These are phyloP conservation scores for Lasiodiplodia hormozganensis DNA, from an alignment of 2,329 filamentous ascomycete genomes.

Conservation along the genomic window DNA sequence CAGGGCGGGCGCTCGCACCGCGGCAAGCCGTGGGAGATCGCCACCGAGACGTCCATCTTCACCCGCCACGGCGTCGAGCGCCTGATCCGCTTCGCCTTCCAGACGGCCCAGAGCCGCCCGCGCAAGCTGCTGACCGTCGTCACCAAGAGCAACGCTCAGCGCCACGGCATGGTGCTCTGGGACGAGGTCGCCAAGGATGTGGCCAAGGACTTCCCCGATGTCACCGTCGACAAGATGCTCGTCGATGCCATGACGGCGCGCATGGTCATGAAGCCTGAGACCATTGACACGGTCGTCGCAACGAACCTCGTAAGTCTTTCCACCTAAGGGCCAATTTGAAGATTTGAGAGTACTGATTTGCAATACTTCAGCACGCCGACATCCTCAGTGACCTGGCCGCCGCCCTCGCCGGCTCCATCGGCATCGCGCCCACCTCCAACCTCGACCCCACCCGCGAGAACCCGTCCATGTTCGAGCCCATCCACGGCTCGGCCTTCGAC, in stretches of 20 bases:
- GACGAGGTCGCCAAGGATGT: slow-evolving; percentile 66
- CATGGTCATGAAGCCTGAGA: slow-evolving; percentile 67
- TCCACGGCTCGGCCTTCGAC: slow-evolving; percentile 66
- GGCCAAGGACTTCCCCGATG: slow-evolving; percentile 64
- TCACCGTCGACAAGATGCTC: slow-evolving; percentile 69
- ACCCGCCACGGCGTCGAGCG: slow-evolving; percentile 65
- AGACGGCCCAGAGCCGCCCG: slow-evolving; percentile 63
- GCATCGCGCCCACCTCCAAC: slow-evolving; percentile 75
- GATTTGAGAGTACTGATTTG: background rate
- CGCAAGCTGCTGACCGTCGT: slow-evolving; percentile 68
- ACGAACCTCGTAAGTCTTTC: slow-evolving; percentile 58
- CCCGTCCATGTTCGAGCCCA: slow-evolving; percentile 69
- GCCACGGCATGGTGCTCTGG: slow-evolving; percentile 73
- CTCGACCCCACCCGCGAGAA: slow-evolving; percentile 68
- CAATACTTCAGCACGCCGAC: slow-evolving; percentile 57
- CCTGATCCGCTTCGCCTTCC: slow-evolving; percentile 69
- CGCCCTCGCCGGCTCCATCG: slow-evolving; percentile 72
- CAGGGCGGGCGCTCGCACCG: slow-evolving; percentile 68
- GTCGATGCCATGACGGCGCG: slow-evolving; percentile 71
- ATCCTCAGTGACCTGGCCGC: slow-evolving; percentile 76
- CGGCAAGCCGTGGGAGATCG: slow-evolving; percentile 65
- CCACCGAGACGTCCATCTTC: slow-evolving; percentile 70
- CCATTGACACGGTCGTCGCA: slow-evolving; percentile 68
- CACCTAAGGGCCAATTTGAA: background rate
- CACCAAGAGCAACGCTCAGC: slow-evolving; percentile 70